Base-by-base conservation (phyloP, 371 early-diverging fungal genomes). In the Actinomortierella wolfii region DNA sequence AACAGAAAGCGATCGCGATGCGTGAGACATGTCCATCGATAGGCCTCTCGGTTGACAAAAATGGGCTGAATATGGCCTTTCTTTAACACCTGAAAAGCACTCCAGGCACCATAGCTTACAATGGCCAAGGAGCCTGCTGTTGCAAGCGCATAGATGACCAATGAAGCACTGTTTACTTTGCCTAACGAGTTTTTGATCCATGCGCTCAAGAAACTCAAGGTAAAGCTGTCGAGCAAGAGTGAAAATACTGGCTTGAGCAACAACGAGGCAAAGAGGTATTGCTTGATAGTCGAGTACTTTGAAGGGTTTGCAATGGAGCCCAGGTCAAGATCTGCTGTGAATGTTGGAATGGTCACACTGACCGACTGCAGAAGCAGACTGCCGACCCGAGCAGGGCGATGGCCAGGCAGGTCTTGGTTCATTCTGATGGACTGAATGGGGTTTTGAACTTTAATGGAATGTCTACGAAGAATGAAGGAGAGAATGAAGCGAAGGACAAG, bases 11-110 rank as follows among this genome's bases (percentile, higher is more conserved):
- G 56, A 25, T 65, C 71, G 25, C n/a, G 26, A 44, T 44, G 54
- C 3, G 48, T 60, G 41, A 70, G 39, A 51, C 71, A 65, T 2
- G 61, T 57, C 65, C 65, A 70, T 13, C 71, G 65, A 24, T 70
- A 70, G 39, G 71, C 71, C 25, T 70, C 71, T 4, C 71, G 34
- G 42, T 57, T 70, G 41, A 70, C 71, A 61, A 61, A 70, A 29
- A 70, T 70, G 1, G 44, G 58, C 49, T 70, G 71, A 20, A 70
- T 70, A 48, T 65, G 61, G 13, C 55, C 51, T n/a, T 61, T 64
- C 51, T 24, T 56, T 28, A 70, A 23, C 2, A 57, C 58, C 49
- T 48, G 56, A 11, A 26, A 49, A 8, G 71, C 71, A 15, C 65
- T 59, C 71, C 71, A 70, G 0, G 64, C 61, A 13, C 71, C 71